Base-by-base conservation (phyloP, 345 rosid genomes). In the Lepidium sativum region DNA sequence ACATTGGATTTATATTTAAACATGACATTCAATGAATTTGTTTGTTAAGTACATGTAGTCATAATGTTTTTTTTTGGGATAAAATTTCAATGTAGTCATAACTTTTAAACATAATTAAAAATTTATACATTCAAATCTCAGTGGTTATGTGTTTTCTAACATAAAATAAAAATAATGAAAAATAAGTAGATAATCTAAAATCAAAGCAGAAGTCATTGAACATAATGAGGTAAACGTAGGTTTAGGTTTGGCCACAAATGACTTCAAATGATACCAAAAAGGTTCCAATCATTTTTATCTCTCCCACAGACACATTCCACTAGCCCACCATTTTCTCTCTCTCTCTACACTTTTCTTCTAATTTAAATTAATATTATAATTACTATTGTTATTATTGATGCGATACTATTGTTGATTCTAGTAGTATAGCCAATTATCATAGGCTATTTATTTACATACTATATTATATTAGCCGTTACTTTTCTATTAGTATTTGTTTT, bases 181-280 rank as follows among this genome's bases (percentile, higher is more conserved):
- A 2, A 4, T n/a, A n/a, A 7, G 23, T 45, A 6, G 7, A 13
- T 54, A 37, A 74, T 13, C 21, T 42, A 6, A 18, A 7, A 54
- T 40, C 59, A 77, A 80, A 84, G 73, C 63, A 43, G 8, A 69
- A 78, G 79, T 65, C 67, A 78, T 54, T 84, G 92, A 86, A 80
- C 70, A 18, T 65, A 79, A 80, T 50, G 58, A 70, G 77, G 75
- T 37, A 81, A 78, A 85, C 96, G 96, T 88, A 78, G 69, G 88
- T 61, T 35, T 51, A 57, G 58, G 71, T 67, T 52, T 54, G 13
- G 81, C 96, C 96, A 84, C 92, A 82, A 62, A 80, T 31, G 25
- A 41, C 39, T 50, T 66, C 85, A 68, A 75, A 77, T 77, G 80
- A 66, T 60, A 80, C 82, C 85, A 79, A 80, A 83, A 88, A 79